Conservation (phyloP, 768 basidiomycete genomes). For the Solioccasus polychromus region DNA sequence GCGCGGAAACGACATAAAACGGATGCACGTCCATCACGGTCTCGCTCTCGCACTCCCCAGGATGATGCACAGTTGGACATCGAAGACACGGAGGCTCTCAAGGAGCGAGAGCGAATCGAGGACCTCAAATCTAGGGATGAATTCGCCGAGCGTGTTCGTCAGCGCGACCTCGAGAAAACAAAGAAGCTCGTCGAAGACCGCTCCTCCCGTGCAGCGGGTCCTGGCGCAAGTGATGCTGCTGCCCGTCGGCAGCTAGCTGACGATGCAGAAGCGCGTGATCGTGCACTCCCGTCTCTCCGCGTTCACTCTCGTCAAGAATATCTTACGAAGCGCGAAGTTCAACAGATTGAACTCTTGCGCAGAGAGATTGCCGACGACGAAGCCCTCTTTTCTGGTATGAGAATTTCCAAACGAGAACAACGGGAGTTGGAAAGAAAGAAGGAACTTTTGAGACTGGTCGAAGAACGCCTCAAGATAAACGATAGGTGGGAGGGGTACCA, state of each 20-base stretch:
- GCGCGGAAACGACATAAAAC: constrained; percentile 60
- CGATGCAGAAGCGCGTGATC: constrained; percentile 55
- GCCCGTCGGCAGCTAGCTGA: constrained; percentile 80
- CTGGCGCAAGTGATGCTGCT: constrained; percentile 78
- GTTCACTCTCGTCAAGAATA: constrained; percentile 93
- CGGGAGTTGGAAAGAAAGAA: constrained; percentile 88
- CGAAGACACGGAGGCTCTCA: constrained; percentile 72
- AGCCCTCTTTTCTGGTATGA: constrained; percentile 87
- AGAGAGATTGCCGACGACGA: constrained; percentile 95
- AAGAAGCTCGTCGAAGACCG: constrained; percentile 93
- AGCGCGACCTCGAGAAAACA: constrained; percentile 78
- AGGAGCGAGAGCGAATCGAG: constrained; percentile 69
- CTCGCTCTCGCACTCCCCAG: constrained; percentile 24
- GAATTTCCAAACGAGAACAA: constrained; percentile 78
- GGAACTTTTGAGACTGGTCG: constrained; percentile 85
- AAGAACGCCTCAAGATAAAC: constrained; percentile 90
- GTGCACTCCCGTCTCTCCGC: constrained; percentile 69
- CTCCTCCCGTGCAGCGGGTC: constrained; percentile 67
- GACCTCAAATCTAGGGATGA: constrained; percentile 89
- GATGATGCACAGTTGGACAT: constrained; percentile 50
- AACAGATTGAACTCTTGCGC: constrained; percentile 90
- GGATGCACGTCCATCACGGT: constrained; percentile 35
- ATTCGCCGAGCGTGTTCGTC: constrained; percentile 84
- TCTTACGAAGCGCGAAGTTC: constrained; percentile 92
- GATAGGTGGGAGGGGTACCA: constrained; percentile 96